Evolutionary conservation across 2,329 filamentous ascomycete genomes (phyloP).

Genomic region (Whalleya microplaca): DNA sequence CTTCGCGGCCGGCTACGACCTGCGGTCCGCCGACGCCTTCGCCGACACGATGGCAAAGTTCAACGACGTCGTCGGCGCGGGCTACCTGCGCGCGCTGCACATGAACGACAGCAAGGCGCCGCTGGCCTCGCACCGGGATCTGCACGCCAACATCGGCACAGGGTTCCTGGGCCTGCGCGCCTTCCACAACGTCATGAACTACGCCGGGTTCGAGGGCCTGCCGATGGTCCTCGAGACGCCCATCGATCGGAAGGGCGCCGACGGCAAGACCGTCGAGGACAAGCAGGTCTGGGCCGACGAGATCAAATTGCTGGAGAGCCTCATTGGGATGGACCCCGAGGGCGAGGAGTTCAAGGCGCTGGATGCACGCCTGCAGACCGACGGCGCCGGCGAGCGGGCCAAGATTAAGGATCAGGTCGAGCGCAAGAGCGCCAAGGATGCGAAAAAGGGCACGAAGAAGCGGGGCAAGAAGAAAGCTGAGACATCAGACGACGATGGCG

Average conservation of each 20-base stretch:
- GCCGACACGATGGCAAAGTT: conserved; percentile 74
- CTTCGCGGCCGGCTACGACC: conserved; percentile 91
- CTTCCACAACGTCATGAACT: conserved; percentile 91
- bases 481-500: conserved; percentile 35
- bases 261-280: conserved; percentile 74
- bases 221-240: conserved; percentile 98
- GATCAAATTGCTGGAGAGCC: conserved; percentile 88
- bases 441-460: conserved; percentile 44
- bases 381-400: conserved; percentile 71
- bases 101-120: conserved; percentile 96
- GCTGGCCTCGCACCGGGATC: conserved; percentile 76
- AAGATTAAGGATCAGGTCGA: conserved; percentile 81
- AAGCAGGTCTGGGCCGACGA: conserved; percentile 87
- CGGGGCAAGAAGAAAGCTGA: conserved; percentile 30
- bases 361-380: conserved; percentile 66
- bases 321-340: conserved; percentile 82
- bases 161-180: conserved; percentile 89
- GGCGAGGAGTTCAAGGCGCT: conserved; percentile 71
- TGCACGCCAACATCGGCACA: conserved; percentile 96
- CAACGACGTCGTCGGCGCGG: conserved; percentile 73
- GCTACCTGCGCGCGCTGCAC: conserved; percentile 85
- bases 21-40: conserved; percentile 77
- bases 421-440: conserved; percentile 67
- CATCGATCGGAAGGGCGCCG: conserved; percentile 70
- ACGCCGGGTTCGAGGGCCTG: conserved; percentile 71